Conservation (phyloP, 2,329 filamentous ascomycete species). For the Hypoxylon sp. region DNA sequence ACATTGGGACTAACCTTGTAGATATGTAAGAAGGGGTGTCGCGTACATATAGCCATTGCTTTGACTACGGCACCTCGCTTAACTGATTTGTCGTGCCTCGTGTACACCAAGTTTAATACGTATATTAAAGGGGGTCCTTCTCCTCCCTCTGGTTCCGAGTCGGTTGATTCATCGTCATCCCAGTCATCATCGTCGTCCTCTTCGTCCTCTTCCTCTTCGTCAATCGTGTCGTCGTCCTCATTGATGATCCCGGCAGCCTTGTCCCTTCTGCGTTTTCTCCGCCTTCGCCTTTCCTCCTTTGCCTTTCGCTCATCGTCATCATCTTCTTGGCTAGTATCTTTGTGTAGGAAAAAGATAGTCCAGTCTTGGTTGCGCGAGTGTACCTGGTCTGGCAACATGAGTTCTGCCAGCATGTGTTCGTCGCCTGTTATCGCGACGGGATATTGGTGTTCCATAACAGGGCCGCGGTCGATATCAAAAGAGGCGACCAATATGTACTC, state of each 20-base stretch:
- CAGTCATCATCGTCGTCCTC: slow-evolving; percentile 60
- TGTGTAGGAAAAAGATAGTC: slow-evolving; percentile 99
- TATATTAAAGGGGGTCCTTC: slow-evolving; percentile 95
- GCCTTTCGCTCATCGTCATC: slow-evolving; percentile 75
- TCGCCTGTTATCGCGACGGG: slow-evolving; percentile 94
- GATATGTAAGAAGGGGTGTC: slow-evolving; percentile 97
- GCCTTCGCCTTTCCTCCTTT: slow-evolving; percentile 61
- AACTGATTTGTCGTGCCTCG: slow-evolving; percentile 91
- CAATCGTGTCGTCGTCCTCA: slow-evolving; percentile 54
- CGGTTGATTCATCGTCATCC: slow-evolving; percentile 57
- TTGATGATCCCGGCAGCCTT: slow-evolving; percentile 58
- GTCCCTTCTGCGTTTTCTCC: slow-evolving; percentile 62
- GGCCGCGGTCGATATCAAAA: slow-evolving; percentile 95
- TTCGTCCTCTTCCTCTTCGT: slow-evolving; percentile 54
- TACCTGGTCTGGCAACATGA: slow-evolving; percentile 97
- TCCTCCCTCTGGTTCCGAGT: slow-evolving; percentile 71
- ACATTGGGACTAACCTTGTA: slow-evolving; percentile 75
- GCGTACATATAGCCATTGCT: slow-evolving; percentile 98
- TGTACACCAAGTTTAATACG: slow-evolving; percentile 96
- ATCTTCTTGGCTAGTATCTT: slow-evolving; percentile 85
- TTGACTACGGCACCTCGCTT: slow-evolving; percentile 96
- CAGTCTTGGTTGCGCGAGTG: slow-evolving; percentile 96
- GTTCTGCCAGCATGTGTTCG: slow-evolving; percentile 96
- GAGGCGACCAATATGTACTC: slow-evolving; percentile 98
- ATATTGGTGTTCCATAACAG: slow-evolving; percentile 98